Evolutionary conservation across 495 filamentous ascomycete species (phyloP), one percentile per base, ranked within the genome.

Genomic region (Penicillium silybi): DNA sequence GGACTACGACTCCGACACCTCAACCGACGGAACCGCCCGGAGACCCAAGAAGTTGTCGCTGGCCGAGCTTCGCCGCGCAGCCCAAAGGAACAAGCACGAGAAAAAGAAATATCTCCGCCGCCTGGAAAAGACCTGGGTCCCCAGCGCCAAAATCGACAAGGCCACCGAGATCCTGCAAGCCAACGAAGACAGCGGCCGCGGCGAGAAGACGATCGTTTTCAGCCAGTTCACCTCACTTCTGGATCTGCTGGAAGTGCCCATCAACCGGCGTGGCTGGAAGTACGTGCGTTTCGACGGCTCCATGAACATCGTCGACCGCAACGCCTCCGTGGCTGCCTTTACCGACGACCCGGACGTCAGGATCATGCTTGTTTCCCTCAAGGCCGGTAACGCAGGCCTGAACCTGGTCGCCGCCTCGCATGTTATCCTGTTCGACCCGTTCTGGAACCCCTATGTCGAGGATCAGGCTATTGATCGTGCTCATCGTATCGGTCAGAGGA

Each of bases 391-490:
- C 62, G 81, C 92, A 0, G 92, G 92, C 0, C 76, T 97, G 34
- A 97, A 97, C 64, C 80, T 97, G 17, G 85, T 86, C 7, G 84
- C 84, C n/a, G 92, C 92, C 0, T 87, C 84, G 0, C 86, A 90
- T 56, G 88, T 97, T 54, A 89, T 97, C 63, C 86, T 97, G 46
- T 82, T 95, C 49, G 92, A 97, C 57, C 92, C 92, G 0, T 96
- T 96, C 73, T 97, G 93, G 89, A 97, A 97, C 53, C 91, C 92
- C 0, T 96, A 86, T 63, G 86, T 95, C 22, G 92, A 97, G 70
- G 89, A 92, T 58, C 92, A 97, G 66, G 92, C 92, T 1, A 85
- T 97, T 48, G 93, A 96, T 67, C 89, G 92, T 34, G 89, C 92
- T 3, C 88, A 97, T 64, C 87, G 92, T 4, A 89, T 97, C 49